Base-by-base conservation (phyloP, 2,329 filamentous ascomycete genomes). In the Blastomyces parvus region DNA sequence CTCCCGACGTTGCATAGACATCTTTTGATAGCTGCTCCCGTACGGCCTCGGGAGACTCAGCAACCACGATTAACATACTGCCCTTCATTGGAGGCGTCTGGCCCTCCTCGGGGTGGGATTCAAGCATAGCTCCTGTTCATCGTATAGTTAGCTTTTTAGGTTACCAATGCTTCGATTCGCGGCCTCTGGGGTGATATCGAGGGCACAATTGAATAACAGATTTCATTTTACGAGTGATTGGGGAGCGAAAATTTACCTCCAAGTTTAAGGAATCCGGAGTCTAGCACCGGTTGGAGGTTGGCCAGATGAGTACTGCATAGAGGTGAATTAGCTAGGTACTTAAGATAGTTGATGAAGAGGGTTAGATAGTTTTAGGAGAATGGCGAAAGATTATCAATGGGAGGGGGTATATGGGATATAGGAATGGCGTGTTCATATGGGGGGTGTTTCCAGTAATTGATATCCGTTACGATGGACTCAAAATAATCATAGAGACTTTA, bases 1-100 rank as follows among this genome's bases (percentile, higher is more conserved):
- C 91, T 0, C 86, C 89, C 53, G 76, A 81, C 65, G 77, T 81
- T 11, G 82, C 80, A 76, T 96, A 96, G 11, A 91, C 79, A 77
- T 96, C 91, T 59, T 84, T 81, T 74, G 83, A 84, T 57, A 96
- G 73, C 60, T 83, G 71, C 69, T 88, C 82, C 50, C 87, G 73
- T 1, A 90, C 84, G 73, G 91, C 88, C 67, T 91, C 88, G 69
- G 83, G 85, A 9, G 82, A 86, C 66, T 84, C 82, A 8, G 88
- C 90, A 38, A 83, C 74, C 48, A 84, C 79, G 36, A 95, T 80
- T 70, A 94, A 78, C 22, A 86, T 84, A 73, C 87, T 91, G 52
- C 90, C 91, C 66, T 85, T 84, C 77, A 94, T 91, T 53, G 85
- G 83, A 25, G 82, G 83, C 4, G 78, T 76, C 30, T 87, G 81